Evolutionary conservation across 2,329 filamentous ascomycete species (phyloP).

Genomic region (Orbilia javanica): DNA sequence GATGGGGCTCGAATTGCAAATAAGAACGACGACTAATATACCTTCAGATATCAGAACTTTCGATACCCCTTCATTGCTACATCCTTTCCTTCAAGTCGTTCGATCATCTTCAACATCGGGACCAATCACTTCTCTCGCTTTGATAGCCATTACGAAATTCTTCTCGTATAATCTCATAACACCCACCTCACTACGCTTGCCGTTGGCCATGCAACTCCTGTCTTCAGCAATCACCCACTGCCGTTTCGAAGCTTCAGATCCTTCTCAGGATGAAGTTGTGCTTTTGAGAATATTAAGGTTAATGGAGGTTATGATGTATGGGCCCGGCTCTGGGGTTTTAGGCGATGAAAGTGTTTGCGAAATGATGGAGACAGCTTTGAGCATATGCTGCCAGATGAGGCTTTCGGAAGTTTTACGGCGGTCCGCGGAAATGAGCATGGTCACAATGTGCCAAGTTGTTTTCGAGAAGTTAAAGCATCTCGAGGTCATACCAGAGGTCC

Average conservation of each 20-base stretch:
- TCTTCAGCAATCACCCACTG: slow-evolving; percentile 97
- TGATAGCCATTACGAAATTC: slow-evolving; percentile 95
- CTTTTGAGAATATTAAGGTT: slow-evolving; percentile 92
- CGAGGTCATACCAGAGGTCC: slow-evolving; percentile 75
- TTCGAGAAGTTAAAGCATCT: slow-evolving; percentile 92
- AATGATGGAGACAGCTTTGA: slow-evolving; percentile 98
- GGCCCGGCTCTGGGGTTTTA: slow-evolving; percentile 90
- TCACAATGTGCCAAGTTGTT: slow-evolving; percentile 98
- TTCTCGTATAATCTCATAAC: slow-evolving; percentile 93
- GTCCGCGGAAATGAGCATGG: slow-evolving; percentile 96
- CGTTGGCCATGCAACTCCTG: slow-evolving; percentile 91
- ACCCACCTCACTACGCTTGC: slow-evolving; percentile 84
- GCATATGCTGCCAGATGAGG: slow-evolving; percentile 94
- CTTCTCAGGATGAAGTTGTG: slow-evolving; percentile 93
- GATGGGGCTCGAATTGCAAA: slow-evolving; percentile 44
- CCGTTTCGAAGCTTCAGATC: slow-evolving; percentile 95
- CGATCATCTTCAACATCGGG: slow-evolving; percentile 96
- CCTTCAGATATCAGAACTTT: slow-evolving; percentile 82
- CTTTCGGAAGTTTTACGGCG: slow-evolving; percentile 90
- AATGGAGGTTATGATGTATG: slow-evolving; percentile 98
- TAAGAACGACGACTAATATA: slow-evolving; percentile 36
- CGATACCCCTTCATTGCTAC: slow-evolving; percentile 87
- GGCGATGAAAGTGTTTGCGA: slow-evolving; percentile 98
- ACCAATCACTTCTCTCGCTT: slow-evolving; percentile 91
- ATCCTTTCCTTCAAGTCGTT: slow-evolving; percentile 96